phyloP scores from a whole-genome alignment of 805 yeast species.

The Wickerhamiella siamensis region DNA sequence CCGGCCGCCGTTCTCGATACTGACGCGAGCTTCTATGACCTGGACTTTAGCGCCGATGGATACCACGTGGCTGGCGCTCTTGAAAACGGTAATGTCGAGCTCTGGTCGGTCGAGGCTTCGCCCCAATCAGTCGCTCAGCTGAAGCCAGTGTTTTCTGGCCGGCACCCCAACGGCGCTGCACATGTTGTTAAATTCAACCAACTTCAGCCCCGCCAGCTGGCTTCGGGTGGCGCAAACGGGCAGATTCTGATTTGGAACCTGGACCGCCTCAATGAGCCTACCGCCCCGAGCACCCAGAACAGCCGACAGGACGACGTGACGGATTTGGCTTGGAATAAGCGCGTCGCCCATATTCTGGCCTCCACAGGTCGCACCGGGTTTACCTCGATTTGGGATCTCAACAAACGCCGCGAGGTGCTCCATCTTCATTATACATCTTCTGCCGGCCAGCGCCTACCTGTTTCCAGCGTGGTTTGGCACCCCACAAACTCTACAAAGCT shows the following conservation, averaged over 20 bases:
- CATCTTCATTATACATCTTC: conserved; percentile 55
- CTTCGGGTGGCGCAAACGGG: conserved; percentile 79
- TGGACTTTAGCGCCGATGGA: conserved; percentile 14
- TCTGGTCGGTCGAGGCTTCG: conserved; percentile 49
- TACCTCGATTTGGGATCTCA: conserved; percentile 88
- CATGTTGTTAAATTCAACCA: conserved; percentile 67
- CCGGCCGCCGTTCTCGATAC: conserved; percentile 14
- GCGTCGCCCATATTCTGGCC: conserved; percentile 75
- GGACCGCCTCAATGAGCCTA: conserved; percentile 36
- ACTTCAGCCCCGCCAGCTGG: conserved; percentile 53
- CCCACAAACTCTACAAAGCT: conserved; percentile 76
- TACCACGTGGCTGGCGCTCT: conserved; percentile 64
- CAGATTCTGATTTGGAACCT: conserved; percentile 88
- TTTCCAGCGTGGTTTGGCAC: conserved; percentile 87
- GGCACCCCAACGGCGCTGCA: conserved; percentile 52
- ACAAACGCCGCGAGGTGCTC: conserved; percentile 73
- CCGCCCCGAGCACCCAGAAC: conserved; percentile 58
- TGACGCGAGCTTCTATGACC: conserved; percentile 39
- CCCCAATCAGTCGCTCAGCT: conserved; percentile 29
- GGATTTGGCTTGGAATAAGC: conserved; percentile 78
- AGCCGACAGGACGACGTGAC: conserved; percentile 63
- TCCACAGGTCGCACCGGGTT: conserved; percentile 74
- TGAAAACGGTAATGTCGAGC: conserved; percentile 65
- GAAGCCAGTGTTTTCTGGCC: conserved; percentile 11
- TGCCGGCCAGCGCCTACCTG: conserved; percentile 40